Evolutionary conservation across 176 grass and related monocot species (phyloP).

Genomic region (Oryza longistaminata): DNA sequence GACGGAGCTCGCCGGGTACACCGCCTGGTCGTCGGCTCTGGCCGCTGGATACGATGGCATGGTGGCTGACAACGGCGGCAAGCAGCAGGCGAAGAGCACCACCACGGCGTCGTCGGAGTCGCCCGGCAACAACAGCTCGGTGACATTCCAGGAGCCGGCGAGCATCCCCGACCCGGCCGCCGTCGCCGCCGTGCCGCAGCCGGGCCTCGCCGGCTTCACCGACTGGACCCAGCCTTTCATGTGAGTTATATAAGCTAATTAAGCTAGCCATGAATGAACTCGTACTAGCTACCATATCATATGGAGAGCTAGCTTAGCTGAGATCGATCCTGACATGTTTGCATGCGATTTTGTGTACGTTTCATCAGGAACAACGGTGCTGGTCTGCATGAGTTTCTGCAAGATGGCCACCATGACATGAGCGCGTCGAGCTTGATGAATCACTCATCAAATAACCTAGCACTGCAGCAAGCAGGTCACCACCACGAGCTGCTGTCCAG

Average conservation of each 20-base stretch:
- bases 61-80: slow-evolving; percentile 20
- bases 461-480: slow-evolving; percentile 17
- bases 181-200: not conserved
- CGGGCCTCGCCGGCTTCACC: slow-evolving; percentile 25
- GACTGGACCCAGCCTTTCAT: slow-evolving; percentile 53
- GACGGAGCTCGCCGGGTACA: slow-evolving; percentile 40
- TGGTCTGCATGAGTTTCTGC: slow-evolving; percentile 52
- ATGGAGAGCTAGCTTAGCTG: not conserved
- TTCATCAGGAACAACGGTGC: slow-evolving; percentile 14
- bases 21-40: slow-evolving; percentile 33
- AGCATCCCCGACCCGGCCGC: slow-evolving; percentile 15
- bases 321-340: slow-evolving; percentile 1
- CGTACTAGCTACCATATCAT: not conserved
- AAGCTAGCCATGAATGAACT: not conserved
- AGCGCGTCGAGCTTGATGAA: slow-evolving; percentile 40
- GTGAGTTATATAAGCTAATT: slow-evolving; percentile 26
- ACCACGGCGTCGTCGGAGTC: slow-evolving; percentile 58
- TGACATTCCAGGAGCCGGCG: slow-evolving; percentile 52
- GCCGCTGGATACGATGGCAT: slow-evolving; percentile 34
- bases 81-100: slow-evolving; percentile 33
- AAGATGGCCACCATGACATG: slow-evolving; percentile 46
- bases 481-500: slow-evolving; percentile 39
- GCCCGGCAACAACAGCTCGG: slow-evolving; percentile 54
- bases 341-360: not conserved
- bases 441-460: slow-evolving; percentile 42